A percentile compares a stretch with the other conserved stretches of the same genome.
Conservation (phyloP, 2,329 filamentous ascomycete species). For the Shiraia bambusicola region DNA sequence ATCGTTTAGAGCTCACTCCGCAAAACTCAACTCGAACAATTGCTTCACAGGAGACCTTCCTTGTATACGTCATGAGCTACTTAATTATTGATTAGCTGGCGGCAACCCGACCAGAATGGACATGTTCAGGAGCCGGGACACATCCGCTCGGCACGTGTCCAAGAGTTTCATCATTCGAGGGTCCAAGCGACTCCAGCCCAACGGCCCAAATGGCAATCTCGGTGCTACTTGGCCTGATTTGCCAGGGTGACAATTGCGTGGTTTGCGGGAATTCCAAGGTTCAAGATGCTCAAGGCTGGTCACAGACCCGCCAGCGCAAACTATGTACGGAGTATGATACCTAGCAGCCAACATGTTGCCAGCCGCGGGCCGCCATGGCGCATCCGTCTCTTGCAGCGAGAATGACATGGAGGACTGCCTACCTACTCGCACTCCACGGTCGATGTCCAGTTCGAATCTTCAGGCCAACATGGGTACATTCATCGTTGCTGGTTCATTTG, state of each 20-base stretch:
- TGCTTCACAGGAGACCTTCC: slow-evolving; percentile 7
- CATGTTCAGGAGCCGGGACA: not conserved
- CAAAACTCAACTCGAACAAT: not conserved
- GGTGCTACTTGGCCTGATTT: slow-evolving; percentile 1
- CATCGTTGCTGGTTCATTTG: slow-evolving; percentile 20
- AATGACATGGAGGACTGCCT: too few species aligned
- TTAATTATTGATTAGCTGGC: too few species aligned
- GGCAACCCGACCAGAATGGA: not conserved
- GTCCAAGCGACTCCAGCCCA: not conserved
- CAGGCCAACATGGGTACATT: slow-evolving; percentile 8
- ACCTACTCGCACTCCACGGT: slow-evolving; percentile 1
- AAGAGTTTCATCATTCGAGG: not conserved
- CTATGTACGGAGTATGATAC: not conserved
- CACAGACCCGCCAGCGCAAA: slow-evolving; percentile 6
- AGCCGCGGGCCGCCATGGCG: too few species aligned
- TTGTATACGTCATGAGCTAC: too few species aligned
- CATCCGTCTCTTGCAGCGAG: too few species aligned
- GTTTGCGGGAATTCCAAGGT: not conserved
- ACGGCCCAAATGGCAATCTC: not conserved
- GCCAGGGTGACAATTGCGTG: not conserved
- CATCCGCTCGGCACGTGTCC: not conserved
- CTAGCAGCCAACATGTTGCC: not conserved
- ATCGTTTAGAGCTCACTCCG: not conserved
- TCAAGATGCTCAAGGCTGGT: not conserved
- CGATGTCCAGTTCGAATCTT: slow-evolving; percentile 6